A percentile compares a stretch with the other conserved stretches of the same genome.
Conservation (phyloP, 2,329 filamentous ascomycete species). For the Stagonosporopsis cucurbitacearum region DNA sequence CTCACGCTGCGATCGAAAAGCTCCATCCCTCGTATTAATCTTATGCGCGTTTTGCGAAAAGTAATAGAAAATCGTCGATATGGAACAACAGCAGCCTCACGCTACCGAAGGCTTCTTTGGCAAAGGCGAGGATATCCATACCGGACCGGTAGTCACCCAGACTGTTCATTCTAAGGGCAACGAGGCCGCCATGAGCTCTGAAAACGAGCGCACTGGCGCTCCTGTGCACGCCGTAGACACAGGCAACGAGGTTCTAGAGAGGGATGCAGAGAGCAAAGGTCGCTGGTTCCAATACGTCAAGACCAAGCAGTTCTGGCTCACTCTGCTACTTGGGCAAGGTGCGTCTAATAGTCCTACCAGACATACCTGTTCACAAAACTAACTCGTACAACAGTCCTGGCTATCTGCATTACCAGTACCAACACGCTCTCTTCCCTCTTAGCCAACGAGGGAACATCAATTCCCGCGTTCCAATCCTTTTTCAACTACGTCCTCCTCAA, state of each 20-base stretch:
- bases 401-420: slow-evolving; percentile 88
- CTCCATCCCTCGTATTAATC: slow-evolving; percentile 29
- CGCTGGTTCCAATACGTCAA: slow-evolving; percentile 72
- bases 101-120: slow-evolving; percentile 22
- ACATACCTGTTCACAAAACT: neutral
- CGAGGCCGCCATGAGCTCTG: slow-evolving; percentile 33
- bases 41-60: neutral
- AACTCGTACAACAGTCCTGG: slow-evolving; percentile 26
- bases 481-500: slow-evolving; percentile 92
- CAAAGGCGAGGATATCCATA: slow-evolving; percentile 12
- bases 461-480: slow-evolving; percentile 93
- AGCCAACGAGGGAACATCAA: slow-evolving; percentile 70
- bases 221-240: slow-evolving; percentile 17
- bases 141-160: slow-evolving; percentile 25
- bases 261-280: slow-evolving; percentile 51
- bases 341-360: neutral
- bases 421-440: slow-evolving; percentile 90
- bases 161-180: slow-evolving; percentile 31
- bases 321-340: slow-evolving; percentile 74
- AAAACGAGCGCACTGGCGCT: slow-evolving; percentile 31
- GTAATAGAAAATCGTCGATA: neutral
- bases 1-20: slow-evolving; percentile 46
- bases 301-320: slow-evolving; percentile 87
- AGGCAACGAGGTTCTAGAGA: slow-evolving; percentile 32
- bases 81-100: slow-evolving; percentile 27